Evolutionary conservation across 352 stramenopile species (phyloP), one percentile per base, ranked within the genome.

Genomic region (Saprolegnia parasitica): DNA sequence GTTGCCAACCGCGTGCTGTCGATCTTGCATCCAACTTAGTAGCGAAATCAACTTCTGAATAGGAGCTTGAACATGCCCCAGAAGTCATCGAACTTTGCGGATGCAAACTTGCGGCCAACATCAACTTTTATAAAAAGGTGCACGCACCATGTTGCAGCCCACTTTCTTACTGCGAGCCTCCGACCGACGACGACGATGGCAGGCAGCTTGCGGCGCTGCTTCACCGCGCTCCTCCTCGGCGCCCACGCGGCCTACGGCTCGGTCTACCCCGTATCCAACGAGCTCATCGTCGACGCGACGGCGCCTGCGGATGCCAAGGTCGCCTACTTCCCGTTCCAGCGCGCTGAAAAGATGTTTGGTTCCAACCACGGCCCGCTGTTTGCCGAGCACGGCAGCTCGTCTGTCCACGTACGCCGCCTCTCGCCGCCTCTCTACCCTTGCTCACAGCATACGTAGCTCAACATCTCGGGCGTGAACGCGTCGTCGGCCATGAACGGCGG

Each of bases 341-440:
- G 86, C 61, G 85, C 86, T 9, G 86, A 95, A 73, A 95, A 95
- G 74, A 82, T 95, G 57, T 95, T 95, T 71, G 86, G 83, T 20
- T 88, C 78, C 5, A 71, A 95, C 65, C 66, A 84, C 8, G 86
- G 86, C 0, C 86, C 86, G 0, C 73, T 95, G 23, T 75, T 95
- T 47, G 81, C 82, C 46, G 78, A 79, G 67, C 61, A 62, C 0
- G 86, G 86, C 56, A 82, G 90, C 62, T 90, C 86, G 13, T 84
- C 75, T 1, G 74, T 94, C 72, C 78, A 78, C 57, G 81, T 89
- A 76, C n/a, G n/a, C n/a, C 56, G 74, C 13, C 23, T 39, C 2
- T 45, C 23, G 16, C 58, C 32, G 15, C 70, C 21, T 45, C 37
- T 50, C 16, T 71, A 15, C 18, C 8, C 23, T 71, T 26, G 21